Base-by-base conservation (phyloP, 352 stramenopile species). In the Peronosclerospora sorghi region DNA sequence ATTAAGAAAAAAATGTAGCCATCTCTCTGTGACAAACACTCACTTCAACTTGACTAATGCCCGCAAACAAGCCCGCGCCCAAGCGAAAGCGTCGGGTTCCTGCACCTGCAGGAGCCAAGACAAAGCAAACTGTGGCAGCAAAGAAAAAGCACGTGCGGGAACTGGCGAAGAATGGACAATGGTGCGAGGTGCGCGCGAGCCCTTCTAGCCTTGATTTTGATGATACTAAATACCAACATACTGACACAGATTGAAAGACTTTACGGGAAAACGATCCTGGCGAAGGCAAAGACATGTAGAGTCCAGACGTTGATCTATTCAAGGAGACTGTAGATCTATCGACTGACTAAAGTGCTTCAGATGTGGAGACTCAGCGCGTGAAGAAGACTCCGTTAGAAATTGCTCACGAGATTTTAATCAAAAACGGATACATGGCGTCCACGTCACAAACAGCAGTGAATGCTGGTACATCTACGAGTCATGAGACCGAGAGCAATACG, bases 101-200 rank as follows among this genome's bases (percentile, higher is more conserved):
- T 28, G 39, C 21, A 17, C 17, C 32, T 8, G 27, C 26, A 17
- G 35, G 29, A 12, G 0, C 40, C 12, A 59, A 57, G 43, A 65
- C 51, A 42, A 65, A 59, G 56, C 41, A 51, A 41, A 63, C 21
- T 17, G 59, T 78, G 12, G 56, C 67, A 21, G 51, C 46, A 20
- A 92, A 92, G 59, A 87, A 87, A 49, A 70, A 75, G 41, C 72
- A 89, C 35, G 74, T 87, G 45, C 76, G 68, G 18, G 70, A 86
- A 27, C 41, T 89, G 29, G 72, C 73, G 15, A 79, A 76, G 36
- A 35, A 26, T 13, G 42, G 55, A 8, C 44, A 61, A 1, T 86
- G 69, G 73, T 41, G 58, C 4, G 60, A 85, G 72, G 76, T 86
- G 14, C 4, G 13, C 3, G 13, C 4, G 15, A 39, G 18, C 5